Evolutionary conservation across 352 stramenopile species (phyloP).

Genomic region (Pythium plurisporium): DNA sequence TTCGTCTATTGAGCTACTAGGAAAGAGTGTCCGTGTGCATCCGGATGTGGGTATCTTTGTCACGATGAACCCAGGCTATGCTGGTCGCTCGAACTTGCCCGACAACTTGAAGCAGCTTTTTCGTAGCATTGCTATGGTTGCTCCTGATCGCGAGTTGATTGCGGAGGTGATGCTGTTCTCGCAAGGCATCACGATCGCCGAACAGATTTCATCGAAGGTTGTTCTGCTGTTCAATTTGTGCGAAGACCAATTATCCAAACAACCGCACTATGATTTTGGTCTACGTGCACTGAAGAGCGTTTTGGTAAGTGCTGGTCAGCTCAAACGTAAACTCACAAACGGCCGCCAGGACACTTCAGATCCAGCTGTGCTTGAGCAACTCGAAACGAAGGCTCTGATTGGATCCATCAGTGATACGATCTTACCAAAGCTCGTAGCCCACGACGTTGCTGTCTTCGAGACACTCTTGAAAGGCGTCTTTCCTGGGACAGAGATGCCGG

Average conservation of each 20-base stretch:
- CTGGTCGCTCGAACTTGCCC: slow-evolving; percentile 95
- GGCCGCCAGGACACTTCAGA: slow-evolving; percentile 30
- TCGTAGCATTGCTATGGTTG: slow-evolving; percentile 99
- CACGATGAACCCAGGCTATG: slow-evolving; percentile 99
- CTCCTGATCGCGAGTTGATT: slow-evolving; percentile 98
- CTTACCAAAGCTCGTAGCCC: slow-evolving; percentile 97
- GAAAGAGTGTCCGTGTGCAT: slow-evolving; percentile 93
- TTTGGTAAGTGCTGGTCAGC: slow-evolving; percentile 95
- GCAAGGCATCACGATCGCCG: slow-evolving; percentile 98
- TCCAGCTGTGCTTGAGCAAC: slow-evolving; percentile 45
- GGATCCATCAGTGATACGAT: slow-evolving; percentile 99
- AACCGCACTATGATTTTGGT: slow-evolving; percentile 99
- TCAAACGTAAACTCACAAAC: slow-evolving; percentile 93
- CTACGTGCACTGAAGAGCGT: slow-evolving; percentile 99
- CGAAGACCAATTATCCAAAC: slow-evolving; percentile 96
- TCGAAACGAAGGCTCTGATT: slow-evolving; percentile 95
- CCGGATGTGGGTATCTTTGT: slow-evolving; percentile 99
- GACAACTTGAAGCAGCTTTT: slow-evolving; percentile 99
- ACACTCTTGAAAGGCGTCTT: slow-evolving; percentile 97
- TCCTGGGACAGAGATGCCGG: slow-evolving; percentile 84
- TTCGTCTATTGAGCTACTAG: slow-evolving; percentile 92
- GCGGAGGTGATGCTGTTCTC: slow-evolving; percentile 99
- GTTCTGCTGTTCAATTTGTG: slow-evolving; percentile 99
- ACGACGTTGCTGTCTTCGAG: slow-evolving; percentile 96
- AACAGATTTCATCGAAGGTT: slow-evolving; percentile 95